Evolutionary conservation across 306 rosid genomes (phyloP).

Genomic region (Oxytropis ochrocephala): DNA sequence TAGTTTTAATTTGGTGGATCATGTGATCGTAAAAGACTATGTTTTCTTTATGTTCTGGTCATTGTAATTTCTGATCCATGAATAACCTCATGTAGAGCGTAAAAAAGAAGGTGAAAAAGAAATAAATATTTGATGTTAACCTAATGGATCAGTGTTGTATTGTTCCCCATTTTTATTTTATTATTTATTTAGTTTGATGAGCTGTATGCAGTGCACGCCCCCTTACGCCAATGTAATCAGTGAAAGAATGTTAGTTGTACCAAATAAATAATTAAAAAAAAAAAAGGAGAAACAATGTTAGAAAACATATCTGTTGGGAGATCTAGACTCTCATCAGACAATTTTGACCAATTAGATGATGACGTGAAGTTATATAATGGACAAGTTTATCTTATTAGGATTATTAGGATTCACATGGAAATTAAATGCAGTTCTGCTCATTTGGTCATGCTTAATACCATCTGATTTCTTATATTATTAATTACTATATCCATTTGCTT

Average conservation of each 20-base stretch:
- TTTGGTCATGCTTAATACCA: too few relatives aligned
- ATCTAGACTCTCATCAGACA: neutral
- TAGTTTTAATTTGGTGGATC: neutral
- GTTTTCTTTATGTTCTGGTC: slow-evolving; percentile 12
- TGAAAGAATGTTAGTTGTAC: neutral
- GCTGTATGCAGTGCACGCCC: neutral
- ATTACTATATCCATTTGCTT: too few relatives aligned
- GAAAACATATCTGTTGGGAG: neutral
- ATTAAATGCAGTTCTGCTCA: neutral
- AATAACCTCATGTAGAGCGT: neutral
- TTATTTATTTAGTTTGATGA: neutral
- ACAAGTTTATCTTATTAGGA: neutral
- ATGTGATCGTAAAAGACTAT: slow-evolving; percentile 10
- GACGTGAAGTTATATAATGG: neutral
- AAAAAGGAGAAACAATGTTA: neutral
- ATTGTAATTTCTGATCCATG: neutral
- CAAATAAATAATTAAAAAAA: neutral
- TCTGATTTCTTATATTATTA: too few relatives aligned
- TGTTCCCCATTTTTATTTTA: neutral
- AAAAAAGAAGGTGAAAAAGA: neutral
- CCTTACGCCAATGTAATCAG: neutral
- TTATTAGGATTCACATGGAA: neutral
- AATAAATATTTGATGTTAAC: neutral
- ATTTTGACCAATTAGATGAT: neutral
- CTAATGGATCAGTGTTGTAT: neutral